Base-by-base conservation (phyloP, 1,139 yeast species). In the Scheffersomyces lignicola region DNA sequence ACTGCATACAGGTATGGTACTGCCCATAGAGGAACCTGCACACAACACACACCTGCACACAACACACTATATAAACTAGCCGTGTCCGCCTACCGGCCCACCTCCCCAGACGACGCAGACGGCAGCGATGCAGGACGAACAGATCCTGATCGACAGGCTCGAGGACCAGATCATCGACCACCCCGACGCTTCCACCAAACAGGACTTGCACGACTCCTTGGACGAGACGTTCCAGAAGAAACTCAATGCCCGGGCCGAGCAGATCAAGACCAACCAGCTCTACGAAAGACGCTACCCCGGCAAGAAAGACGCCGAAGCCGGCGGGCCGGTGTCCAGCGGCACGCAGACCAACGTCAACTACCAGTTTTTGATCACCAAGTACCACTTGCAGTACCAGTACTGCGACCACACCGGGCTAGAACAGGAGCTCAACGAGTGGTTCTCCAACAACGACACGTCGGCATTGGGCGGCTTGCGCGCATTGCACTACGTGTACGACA, bases 351-450 rank as follows among this genome's bases (percentile, higher is more conserved):
- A 8, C 7, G 26, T 39, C 22, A 49, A 45, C 29, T 49, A 46
- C 29, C 69, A 53, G 34, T 65, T 67, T 35, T 49, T 68, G 24
- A 49, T 62, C 13, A 62, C 62, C 18, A 62, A 62, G 37, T 56
- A 60, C 14, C 62, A 60, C 36, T 49, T 84, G n/a, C 60, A 69
- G 2, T 83, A 76, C 58, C 54, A 62, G 2, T 63, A 71, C 40
- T 36, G 51, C 9, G 83, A 78, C 38, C 48, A 52, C 17, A 65
- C 62, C 5, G 48, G 53, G 0, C 57, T 81, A 18, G 53, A 54
- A 9, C 56, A 59, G 4, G 88, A 82, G 44, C 42, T 83, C 14
- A 65, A 69, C 27, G 83, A 80, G 33, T 83, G 94, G 94, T 83
- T 83, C 47, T 65, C 76, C 5, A 51, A 52, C 28, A 57, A 65